Evolutionary conservation across 1,139 yeast species (phyloP).

Genomic region (Candida labiduridarum): DNA sequence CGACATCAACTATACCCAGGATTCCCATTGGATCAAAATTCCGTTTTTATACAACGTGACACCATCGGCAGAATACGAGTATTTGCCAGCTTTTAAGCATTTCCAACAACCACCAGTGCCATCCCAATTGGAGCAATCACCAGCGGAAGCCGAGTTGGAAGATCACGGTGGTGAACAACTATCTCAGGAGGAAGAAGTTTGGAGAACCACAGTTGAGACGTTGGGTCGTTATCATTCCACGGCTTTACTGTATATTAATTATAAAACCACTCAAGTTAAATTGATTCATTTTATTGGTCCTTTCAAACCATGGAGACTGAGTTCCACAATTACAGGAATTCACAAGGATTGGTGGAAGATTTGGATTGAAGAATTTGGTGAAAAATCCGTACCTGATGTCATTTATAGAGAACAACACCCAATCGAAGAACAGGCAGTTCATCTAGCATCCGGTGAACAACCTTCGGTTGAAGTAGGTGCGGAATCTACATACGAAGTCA

Average conservation of each 20-base stretch:
- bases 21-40: conserved; percentile 62
- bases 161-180: conserved; percentile 9
- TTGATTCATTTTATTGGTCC: conserved; percentile 83
- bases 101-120: conserved; percentile 35
- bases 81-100: conserved; percentile 74
- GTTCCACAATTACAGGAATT: conserved; percentile 20
- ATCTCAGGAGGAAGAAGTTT: conserved; percentile 11
- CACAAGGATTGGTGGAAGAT: conserved; percentile 49
- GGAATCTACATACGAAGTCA: background rate
- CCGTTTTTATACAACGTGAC: conserved; percentile 89
- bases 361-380: conserved; percentile 39
- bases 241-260: conserved; percentile 26
- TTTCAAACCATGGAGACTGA: conserved; percentile 73
- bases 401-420: conserved; percentile 10
- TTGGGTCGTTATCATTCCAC: conserved; percentile 26
- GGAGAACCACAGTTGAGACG: conserved; percentile 20
- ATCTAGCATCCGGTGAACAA: background rate
- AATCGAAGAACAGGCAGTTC: background rate
- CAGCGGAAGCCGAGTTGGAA: conserved; percentile 6
- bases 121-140: conserved; percentile 2
- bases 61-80: conserved; percentile 78
- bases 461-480: background rate
- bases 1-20: conserved; percentile 6
- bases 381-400: conserved; percentile 18
- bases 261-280: conserved; percentile 41